Percentiles rank a stretch among this genome's conserved stretches.
Conservation (phyloP, 2,329 filamentous ascomycete genomes). For the Aureobasidium leucospermi region DNA sequence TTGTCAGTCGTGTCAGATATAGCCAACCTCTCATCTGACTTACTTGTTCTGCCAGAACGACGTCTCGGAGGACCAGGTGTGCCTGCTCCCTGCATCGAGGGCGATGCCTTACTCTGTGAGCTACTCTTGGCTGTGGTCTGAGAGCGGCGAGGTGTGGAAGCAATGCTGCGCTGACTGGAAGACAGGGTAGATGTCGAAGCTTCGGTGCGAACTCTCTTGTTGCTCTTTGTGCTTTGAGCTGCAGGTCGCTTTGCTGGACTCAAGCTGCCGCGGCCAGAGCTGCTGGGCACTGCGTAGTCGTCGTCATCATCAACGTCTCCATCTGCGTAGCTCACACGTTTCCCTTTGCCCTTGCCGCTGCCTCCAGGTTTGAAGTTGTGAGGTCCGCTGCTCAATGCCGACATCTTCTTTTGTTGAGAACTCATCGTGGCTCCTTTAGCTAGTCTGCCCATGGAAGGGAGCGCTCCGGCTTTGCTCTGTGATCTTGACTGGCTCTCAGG, state of each 20-base stretch:
- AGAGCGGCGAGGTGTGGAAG: not conserved
- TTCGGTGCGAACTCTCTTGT: not conserved
- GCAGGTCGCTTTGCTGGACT: not conserved
- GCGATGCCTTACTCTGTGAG: not conserved
- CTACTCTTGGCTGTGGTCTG: not conserved
- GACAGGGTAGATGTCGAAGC: not conserved
- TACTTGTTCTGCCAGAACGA: not conserved
- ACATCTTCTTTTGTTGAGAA: not conserved
- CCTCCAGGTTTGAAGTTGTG: conserved; percentile 5
- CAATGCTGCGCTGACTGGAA: not conserved
- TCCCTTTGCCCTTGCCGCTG: not conserved
- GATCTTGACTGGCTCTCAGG: not conserved
- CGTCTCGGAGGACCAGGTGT: not conserved
- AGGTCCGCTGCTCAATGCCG: conserved; percentile 8
- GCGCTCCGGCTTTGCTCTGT: not conserved
- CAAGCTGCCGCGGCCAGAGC: not conserved
- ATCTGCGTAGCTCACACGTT: not conserved
- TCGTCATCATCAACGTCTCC: not conserved
- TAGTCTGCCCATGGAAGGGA: not conserved
- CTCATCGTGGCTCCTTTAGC: not conserved
- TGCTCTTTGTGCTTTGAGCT: not conserved
- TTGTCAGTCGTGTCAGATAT: not conserved
- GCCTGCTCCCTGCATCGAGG: not conserved
- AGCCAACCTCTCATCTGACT: not conserved
- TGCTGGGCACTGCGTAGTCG: not conserved